Conservation (phyloP, 2,329 filamentous ascomycete genomes). For the Esteya vermicola region DNA sequence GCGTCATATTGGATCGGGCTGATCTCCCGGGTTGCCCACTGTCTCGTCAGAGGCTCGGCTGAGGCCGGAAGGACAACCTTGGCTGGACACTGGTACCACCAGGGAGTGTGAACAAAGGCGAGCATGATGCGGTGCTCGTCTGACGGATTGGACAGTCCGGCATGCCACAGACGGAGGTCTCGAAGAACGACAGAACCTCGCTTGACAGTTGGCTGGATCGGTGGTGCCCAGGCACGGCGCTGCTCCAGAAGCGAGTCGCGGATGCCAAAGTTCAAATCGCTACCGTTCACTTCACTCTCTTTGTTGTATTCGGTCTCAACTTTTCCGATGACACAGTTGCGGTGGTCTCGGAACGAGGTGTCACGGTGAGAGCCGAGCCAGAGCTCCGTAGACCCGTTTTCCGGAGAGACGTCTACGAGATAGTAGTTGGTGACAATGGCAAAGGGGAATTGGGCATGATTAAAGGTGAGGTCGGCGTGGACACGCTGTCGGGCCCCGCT, state of each 20-base stretch:
- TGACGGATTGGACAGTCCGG: constrained; percentile 29
- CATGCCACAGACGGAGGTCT: constrained; percentile 34
- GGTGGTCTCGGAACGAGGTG: constrained; percentile 5
- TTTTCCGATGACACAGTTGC: constrained; percentile 14
- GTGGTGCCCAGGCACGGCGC: constrained; percentile 15
- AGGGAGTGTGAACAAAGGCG: constrained; percentile 21
- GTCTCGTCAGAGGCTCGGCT: not conserved
- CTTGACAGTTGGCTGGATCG: constrained; percentile 23
- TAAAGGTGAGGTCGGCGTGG: constrained; percentile 25
- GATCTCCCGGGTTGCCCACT: not conserved
- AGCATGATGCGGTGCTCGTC: constrained; percentile 28
- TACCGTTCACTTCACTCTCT: too few relatives aligned
- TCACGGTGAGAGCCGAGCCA: constrained; percentile 31
- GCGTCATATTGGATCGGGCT: constrained; percentile 6
- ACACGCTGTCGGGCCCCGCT: constrained; percentile 19
- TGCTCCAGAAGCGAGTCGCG: not conserved
- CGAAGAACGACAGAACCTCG: constrained; percentile 29
- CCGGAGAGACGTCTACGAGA: constrained; percentile 26
- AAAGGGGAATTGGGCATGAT: constrained; percentile 22
- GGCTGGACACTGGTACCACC: constrained; percentile 19
- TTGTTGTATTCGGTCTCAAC: constrained; percentile 13
- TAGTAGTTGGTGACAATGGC: constrained; percentile 34
- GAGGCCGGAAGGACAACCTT: constrained; percentile 8
- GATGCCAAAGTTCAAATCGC: not conserved
- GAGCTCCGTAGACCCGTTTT: constrained; percentile 34